phyloP scores from a whole-genome alignment of 192 early-diverging fungal species.

The Backusella sp. region DNA sequence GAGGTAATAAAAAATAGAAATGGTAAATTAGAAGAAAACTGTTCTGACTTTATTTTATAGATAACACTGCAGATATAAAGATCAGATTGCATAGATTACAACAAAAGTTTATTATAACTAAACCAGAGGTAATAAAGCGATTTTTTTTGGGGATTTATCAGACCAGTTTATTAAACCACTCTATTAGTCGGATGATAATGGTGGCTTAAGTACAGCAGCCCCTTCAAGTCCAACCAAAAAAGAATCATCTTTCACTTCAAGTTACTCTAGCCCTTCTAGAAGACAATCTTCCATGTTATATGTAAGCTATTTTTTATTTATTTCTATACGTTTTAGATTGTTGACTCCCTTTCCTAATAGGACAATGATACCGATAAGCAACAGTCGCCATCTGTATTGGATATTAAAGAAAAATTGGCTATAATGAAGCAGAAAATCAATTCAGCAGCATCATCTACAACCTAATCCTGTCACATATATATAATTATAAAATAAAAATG shows the following conservation, averaged over 20 bases:
- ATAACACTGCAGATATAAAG: slow-evolving; percentile 42
- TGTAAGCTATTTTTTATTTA: neutral
- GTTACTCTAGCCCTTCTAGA: neutral
- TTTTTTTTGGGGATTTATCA: neutral
- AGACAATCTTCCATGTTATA: neutral
- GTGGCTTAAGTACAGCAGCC: neutral
- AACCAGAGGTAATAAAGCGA: slow-evolving; percentile 14
- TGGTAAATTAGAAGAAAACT: neutral
- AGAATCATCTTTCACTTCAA: neutral
- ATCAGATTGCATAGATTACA: slow-evolving; percentile 58
- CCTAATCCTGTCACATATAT: neutral
- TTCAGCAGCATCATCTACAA: slow-evolving; percentile 21
- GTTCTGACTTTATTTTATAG: slow-evolving; percentile 8
- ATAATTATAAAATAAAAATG: neutral
- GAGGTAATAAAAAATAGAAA: neutral
- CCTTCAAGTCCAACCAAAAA: neutral
- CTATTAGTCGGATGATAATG: neutral
- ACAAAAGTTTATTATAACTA: slow-evolving; percentile 50
- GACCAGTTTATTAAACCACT: neutral
- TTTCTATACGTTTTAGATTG: neutral
- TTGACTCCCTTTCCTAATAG: slow-evolving; percentile 9
- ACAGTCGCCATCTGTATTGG: slow-evolving; percentile 52
- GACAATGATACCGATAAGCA: slow-evolving; percentile 41
- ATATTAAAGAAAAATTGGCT: slow-evolving; percentile 65
- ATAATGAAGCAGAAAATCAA: slow-evolving; percentile 52